phyloP scores from a whole-genome alignment of 164 flowering plant species.

The Tetrastigma voinierianum region DNA sequence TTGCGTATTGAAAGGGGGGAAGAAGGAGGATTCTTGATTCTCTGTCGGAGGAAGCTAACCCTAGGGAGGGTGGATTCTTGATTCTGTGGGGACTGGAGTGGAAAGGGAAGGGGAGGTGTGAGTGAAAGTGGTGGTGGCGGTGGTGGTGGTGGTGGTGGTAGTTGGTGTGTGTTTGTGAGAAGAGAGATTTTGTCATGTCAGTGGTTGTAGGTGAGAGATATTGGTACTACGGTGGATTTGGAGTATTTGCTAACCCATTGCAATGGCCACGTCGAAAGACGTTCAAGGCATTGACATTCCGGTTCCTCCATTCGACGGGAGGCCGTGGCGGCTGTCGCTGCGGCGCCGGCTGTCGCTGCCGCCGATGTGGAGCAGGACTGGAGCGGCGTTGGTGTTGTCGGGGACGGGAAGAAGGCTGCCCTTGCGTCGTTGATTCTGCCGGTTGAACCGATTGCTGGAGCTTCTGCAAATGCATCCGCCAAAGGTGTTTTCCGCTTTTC shows the following conservation, averaged over 20 bases:
- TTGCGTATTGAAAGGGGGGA: no score
- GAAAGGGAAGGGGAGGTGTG: no score
- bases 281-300: conserved; percentile 24
- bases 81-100: no score
- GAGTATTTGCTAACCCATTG: conserved; percentile 67
- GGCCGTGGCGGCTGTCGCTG: conserved; percentile 13
- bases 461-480: conserved; percentile 33
- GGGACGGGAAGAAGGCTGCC: conserved; percentile 25
- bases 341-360: conserved; percentile 9
- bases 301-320: conserved; percentile 11
- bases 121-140: no score
- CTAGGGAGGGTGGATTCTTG: conserved; percentile 11
- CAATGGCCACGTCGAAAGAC: conserved; percentile 98
- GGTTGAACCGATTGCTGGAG: conserved; percentile 44
- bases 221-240: conserved; percentile 60
- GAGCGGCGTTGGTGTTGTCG: conserved; percentile 26
- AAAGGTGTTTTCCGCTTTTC: conserved; percentile 28
- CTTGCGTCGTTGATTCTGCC: conserved; percentile 50
- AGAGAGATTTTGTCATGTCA: conserved; percentile 71
- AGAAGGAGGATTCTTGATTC: no score
- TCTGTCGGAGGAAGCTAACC: no score
- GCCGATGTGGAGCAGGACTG: conserved; percentile 38
- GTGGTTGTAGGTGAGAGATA: conserved; percentile 39
- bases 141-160: neutral
- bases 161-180: conserved; percentile 13